These are phyloP conservation scores for Chlamydomonas sphaeroides DNA, from an alignment of 139 green algal genomes.

Conservation along the genomic window DNA sequence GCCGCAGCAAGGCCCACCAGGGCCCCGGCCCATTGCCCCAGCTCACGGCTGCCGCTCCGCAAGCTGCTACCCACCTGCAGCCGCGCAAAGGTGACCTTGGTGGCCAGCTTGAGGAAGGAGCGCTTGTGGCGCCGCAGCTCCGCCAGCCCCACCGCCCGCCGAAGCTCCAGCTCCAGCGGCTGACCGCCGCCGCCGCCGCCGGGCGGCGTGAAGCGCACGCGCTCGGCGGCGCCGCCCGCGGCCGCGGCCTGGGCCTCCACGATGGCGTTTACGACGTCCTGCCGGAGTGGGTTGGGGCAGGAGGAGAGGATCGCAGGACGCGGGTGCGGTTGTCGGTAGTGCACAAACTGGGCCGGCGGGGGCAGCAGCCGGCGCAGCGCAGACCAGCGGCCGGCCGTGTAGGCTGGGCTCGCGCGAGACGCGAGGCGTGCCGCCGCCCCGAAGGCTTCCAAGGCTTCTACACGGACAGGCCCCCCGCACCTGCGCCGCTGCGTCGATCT, in stretches of 20 bases:
- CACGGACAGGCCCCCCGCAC: too few relatives aligned
- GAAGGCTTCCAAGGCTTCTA: too few relatives aligned
- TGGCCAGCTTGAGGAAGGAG: constrained; percentile 85
- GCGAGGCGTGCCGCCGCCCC: too few relatives aligned
- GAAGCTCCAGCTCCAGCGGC: constrained; percentile 48
- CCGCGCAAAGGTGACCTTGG: constrained; percentile 70
- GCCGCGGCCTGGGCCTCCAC: constrained; percentile 69
- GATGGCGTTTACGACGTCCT: constrained; percentile 72
- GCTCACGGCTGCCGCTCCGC: too few relatives aligned
- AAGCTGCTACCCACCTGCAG: constrained; percentile 40
- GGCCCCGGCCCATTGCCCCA: too few relatives aligned
- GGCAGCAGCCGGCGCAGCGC: too few relatives aligned
- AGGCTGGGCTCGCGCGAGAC: too few relatives aligned
- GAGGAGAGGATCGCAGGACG: too few relatives aligned
- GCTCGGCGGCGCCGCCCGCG: constrained; percentile 49
- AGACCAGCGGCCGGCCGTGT: too few relatives aligned
- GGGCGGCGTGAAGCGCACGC: constrained; percentile 53
- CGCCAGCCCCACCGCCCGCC: constrained; percentile 41
- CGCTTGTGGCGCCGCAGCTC: constrained; percentile 90
- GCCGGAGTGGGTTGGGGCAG: neutral
- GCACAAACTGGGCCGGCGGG: too few relatives aligned
- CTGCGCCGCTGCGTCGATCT: constrained; percentile 86
- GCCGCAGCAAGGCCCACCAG: too few relatives aligned
- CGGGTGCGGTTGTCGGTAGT: too few relatives aligned
- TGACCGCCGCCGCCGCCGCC: neutral